Conservation (phyloP, 2,329 filamentous ascomycete genomes). For the Helminthosporium solani region DNA sequence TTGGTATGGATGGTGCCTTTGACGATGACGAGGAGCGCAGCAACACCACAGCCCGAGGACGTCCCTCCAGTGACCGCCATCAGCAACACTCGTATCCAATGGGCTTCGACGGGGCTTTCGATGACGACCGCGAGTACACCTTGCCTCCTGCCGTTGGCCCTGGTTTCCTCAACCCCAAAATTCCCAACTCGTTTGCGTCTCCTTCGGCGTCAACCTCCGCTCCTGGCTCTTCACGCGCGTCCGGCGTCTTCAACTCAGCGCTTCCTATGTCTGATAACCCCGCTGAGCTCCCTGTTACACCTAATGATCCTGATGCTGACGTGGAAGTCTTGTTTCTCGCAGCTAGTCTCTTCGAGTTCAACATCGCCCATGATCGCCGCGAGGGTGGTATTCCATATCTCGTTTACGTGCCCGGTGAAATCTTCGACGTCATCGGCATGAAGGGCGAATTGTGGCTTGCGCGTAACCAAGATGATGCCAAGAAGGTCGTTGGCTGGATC, state of each 20-base stretch:
- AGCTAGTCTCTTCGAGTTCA: constrained; percentile 94
- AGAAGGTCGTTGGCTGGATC: constrained; percentile 86
- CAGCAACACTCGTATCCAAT: neutral
- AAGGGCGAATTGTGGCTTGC: constrained; percentile 98
- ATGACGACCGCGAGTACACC: constrained; percentile 18
- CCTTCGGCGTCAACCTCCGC: constrained; percentile 26
- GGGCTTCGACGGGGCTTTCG: constrained; percentile 28
- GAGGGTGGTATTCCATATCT: constrained; percentile 96
- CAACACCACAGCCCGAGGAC: neutral
- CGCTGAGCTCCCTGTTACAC: constrained; percentile 26
- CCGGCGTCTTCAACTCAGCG: constrained; percentile 82
- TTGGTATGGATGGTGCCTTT: no score
- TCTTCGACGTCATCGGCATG: constrained; percentile 75
- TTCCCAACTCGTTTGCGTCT: constrained; percentile 19
- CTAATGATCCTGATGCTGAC: constrained; percentile 54
- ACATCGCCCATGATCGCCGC: constrained; percentile 86
- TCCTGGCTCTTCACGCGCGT: constrained; percentile 55
- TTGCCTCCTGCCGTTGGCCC: constrained; percentile 16
- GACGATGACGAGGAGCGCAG: no score
- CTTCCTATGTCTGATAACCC: constrained; percentile 70
- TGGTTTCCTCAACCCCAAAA: constrained; percentile 27
- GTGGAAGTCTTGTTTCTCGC: constrained; percentile 85
- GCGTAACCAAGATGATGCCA: constrained; percentile 89
- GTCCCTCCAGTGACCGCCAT: constrained; percentile 11
- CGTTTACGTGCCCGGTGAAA: constrained; percentile 89